These are phyloP conservation scores for Trichoderma arundinaceum DNA, from an alignment of 2,329 filamentous ascomycete species.

Conservation along the genomic window DNA sequence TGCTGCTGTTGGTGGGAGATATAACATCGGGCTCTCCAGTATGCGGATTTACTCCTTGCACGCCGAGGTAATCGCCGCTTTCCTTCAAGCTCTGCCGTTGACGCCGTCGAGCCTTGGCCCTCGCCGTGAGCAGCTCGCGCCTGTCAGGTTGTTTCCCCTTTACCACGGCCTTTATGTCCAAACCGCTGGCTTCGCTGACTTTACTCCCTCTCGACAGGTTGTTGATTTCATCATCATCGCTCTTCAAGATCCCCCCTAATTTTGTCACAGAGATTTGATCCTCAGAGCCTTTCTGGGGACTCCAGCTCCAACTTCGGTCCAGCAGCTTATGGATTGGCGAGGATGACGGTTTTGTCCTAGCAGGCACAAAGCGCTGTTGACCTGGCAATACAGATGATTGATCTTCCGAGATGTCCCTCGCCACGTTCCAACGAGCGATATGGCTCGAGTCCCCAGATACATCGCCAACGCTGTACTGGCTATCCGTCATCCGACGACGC, in stretches of 20 bases:
- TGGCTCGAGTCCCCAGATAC: slow-evolving; percentile 41
- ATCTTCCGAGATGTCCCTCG: slow-evolving; percentile 37
- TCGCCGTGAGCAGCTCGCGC: slow-evolving; percentile 38
- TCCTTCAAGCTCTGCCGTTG: slow-evolving; percentile 55
- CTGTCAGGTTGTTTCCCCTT: background rate
- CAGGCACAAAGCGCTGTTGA: background rate
- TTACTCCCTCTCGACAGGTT: background rate
- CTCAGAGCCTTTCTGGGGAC: slow-evolving; percentile 29
- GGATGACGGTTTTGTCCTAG: background rate
- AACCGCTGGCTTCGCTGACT: background rate
- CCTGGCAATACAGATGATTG: background rate
- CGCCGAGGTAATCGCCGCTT: slow-evolving; percentile 64
- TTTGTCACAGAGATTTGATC: slow-evolving; percentile 16
- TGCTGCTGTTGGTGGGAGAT: slow-evolving; percentile 53
- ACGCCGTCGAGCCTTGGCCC: slow-evolving; percentile 44
- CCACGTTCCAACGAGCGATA: slow-evolving; percentile 47
- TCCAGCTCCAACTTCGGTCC: slow-evolving; percentile 36
- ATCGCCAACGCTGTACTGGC: slow-evolving; percentile 33
- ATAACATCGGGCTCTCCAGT: slow-evolving; percentile 60
- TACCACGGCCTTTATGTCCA: background rate
- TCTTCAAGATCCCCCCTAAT: slow-evolving; percentile 25
- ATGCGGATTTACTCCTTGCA: slow-evolving; percentile 63
- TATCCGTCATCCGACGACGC: slow-evolving; percentile 32
- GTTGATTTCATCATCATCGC: background rate
- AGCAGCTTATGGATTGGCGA: background rate